Conservation (phyloP, 2,329 filamentous ascomycete species). For the Penicillium expansum region DNA sequence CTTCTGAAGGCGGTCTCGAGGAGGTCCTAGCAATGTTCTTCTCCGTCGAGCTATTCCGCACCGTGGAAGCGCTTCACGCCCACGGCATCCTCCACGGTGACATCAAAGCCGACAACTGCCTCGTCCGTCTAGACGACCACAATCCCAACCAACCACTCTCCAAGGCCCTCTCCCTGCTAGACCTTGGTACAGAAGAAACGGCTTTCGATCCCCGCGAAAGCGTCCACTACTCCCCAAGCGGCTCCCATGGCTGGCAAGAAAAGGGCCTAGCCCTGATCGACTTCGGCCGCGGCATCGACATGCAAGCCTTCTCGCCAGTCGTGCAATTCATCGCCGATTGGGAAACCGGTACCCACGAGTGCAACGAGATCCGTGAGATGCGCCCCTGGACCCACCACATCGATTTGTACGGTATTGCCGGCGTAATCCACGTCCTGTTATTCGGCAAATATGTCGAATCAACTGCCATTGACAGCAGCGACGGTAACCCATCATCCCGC, state of each 20-base stretch:
- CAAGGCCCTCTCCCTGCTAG: constrained; percentile 29
- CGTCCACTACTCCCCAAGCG: constrained; percentile 67
- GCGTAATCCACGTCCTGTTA: constrained; percentile 80
- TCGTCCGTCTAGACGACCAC: constrained; percentile 70
- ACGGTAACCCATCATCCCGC: constrained; percentile 31
- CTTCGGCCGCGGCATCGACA: constrained; percentile 92
- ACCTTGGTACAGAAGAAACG: constrained; percentile 24
- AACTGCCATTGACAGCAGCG: constrained; percentile 33
- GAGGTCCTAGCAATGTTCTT: constrained; percentile 95
- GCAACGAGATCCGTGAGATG: constrained; percentile 90
- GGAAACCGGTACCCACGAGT: constrained; percentile 84
- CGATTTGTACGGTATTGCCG: constrained; percentile 90
- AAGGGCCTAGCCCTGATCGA: constrained; percentile 88
- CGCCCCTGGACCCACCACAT: constrained; percentile 97
- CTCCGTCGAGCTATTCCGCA: constrained; percentile 83
- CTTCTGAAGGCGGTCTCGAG: constrained; percentile 69
- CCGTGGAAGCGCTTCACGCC: constrained; percentile 79
- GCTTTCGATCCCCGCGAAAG: constrained; percentile 27
- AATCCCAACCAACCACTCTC: constrained; percentile 28
- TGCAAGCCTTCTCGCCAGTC: constrained; percentile 72
- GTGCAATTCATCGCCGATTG: constrained; percentile 94
- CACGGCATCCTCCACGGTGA: constrained; percentile 85
- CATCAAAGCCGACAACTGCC: constrained; percentile 91
- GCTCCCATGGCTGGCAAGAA: constrained; percentile 71
- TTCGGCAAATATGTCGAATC: constrained; percentile 97